Conservation (phyloP, 306 rosid genomes). For the Pachyrhizus erosus region DNA sequence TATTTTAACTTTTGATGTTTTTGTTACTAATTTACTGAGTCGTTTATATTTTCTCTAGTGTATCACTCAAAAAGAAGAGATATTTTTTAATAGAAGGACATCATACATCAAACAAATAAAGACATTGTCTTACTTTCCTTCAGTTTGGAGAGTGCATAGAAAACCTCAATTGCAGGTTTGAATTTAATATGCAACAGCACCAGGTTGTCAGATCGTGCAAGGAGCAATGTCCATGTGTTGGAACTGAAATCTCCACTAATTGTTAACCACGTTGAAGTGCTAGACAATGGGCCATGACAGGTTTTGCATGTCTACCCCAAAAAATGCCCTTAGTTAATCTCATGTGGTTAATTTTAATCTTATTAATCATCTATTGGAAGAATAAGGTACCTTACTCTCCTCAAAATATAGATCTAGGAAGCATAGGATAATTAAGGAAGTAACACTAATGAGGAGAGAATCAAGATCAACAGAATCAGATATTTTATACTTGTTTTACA, state of each 20-base stretch:
- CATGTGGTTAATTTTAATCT: background rate
- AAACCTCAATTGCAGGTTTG: slow-evolving; percentile 22
- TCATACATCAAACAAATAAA: background rate
- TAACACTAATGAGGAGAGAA: background rate
- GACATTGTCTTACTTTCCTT: background rate
- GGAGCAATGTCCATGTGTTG: slow-evolving; percentile 23
- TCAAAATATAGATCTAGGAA: background rate
- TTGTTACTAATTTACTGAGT: too few relatives aligned
- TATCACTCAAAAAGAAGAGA: too few relatives aligned
- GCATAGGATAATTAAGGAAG: background rate
- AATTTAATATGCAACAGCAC: background rate
- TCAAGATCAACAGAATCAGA: background rate
- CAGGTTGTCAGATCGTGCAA: slow-evolving; percentile 30
- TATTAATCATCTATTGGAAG: background rate
- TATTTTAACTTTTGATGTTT: too few relatives aligned
- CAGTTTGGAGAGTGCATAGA: background rate
- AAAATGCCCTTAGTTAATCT: background rate
- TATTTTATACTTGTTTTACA: background rate
- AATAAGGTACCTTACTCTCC: background rate
- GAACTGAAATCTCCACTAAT: background rate
- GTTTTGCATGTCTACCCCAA: slow-evolving; percentile 8
- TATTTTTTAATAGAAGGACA: background rate
- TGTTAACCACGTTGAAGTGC: background rate
- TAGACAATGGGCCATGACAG: slow-evolving; percentile 29
- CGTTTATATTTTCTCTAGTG: too few relatives aligned